phyloP scores from a whole-genome alignment of 169 alveolate genomes.

The Plasmodium knowlesi region DNA sequence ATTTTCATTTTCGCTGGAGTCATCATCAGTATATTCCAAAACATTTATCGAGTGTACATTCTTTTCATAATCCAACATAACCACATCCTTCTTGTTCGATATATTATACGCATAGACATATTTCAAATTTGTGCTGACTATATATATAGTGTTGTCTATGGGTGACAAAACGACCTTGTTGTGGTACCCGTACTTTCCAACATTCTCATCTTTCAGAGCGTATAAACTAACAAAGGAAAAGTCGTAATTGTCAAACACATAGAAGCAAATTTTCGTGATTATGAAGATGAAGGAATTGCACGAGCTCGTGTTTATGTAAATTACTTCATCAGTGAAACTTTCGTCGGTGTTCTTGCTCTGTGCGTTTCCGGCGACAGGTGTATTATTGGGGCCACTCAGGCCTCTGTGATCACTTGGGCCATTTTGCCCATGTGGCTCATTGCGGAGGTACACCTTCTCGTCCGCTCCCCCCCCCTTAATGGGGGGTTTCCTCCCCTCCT shows the following conservation, averaged over 20 bases:
- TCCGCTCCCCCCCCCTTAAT: not conserved
- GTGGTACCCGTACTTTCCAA: slow-evolving; percentile 31
- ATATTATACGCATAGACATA: slow-evolving; percentile 67
- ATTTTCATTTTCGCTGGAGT: slow-evolving; percentile 73
- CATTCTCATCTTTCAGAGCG: slow-evolving; percentile 37
- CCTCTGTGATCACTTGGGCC: not conserved
- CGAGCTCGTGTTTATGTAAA: slow-evolving; percentile 55
- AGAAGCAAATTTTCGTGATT: slow-evolving; percentile 63
- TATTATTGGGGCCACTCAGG: not conserved
- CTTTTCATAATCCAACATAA: slow-evolving; percentile 63
- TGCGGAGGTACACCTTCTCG: not conserved
- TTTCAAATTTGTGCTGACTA: slow-evolving; percentile 37
- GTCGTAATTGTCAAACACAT: slow-evolving; percentile 59
- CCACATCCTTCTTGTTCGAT: slow-evolving; percentile 18
- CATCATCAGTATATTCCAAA: slow-evolving; percentile 34
- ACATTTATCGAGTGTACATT: slow-evolving; percentile 45
- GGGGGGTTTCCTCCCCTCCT: not conserved
- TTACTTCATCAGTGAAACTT: slow-evolving; percentile 33
- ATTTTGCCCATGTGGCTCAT: not conserved
- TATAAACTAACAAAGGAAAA: slow-evolving; percentile 48
- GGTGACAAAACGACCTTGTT: slow-evolving; percentile 53
- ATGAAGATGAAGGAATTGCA: slow-evolving; percentile 64
- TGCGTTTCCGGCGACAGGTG: not conserved
- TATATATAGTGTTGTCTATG: slow-evolving; percentile 67
- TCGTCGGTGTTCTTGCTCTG: not conserved